phyloP scores from a whole-genome alignment of 192 early-diverging fungal species.

The Fimicolochytrium jonesii region DNA sequence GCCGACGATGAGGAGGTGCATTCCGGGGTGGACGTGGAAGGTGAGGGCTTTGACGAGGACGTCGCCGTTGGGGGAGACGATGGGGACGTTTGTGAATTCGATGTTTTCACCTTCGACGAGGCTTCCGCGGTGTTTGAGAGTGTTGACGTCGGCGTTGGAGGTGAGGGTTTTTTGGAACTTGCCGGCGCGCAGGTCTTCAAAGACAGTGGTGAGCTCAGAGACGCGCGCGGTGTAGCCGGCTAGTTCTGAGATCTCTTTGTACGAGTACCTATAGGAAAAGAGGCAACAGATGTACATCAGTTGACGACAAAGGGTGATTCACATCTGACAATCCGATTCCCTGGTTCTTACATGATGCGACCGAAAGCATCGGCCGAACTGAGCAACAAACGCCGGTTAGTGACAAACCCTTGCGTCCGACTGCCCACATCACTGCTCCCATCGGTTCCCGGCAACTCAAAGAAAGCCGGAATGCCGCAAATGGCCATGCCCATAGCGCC shows the following conservation, averaged over 20 bases:
- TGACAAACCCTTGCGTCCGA: conserved; percentile 47
- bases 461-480: conserved; percentile 86
- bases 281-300: neutral
- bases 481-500: conserved; percentile 83
- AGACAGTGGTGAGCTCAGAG: conserved; percentile 74
- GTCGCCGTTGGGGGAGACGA: conserved; percentile 94
- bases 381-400: conserved; percentile 65
- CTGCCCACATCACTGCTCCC: conserved; percentile 29
- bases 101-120: conserved; percentile 46
- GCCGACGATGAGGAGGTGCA: conserved; percentile 88
- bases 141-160: conserved; percentile 29
- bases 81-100: conserved; percentile 86
- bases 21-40: conserved; percentile 87
- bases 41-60: conserved; percentile 77
- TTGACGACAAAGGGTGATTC: neutral
- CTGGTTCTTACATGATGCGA: conserved; percentile 81
- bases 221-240: conserved; percentile 94
- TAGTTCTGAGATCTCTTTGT: conserved; percentile 91
- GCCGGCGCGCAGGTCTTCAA: conserved; percentile 81
- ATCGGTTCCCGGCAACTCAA: conserved; percentile 28
- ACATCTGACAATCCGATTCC: neutral
- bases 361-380: conserved; percentile 90
- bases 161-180: conserved; percentile 72
- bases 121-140: conserved; percentile 19
- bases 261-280: conserved; percentile 32